These are phyloP conservation scores for Linum tenue DNA, from an alignment of 345 rosid species.

Conservation along the genomic window DNA sequence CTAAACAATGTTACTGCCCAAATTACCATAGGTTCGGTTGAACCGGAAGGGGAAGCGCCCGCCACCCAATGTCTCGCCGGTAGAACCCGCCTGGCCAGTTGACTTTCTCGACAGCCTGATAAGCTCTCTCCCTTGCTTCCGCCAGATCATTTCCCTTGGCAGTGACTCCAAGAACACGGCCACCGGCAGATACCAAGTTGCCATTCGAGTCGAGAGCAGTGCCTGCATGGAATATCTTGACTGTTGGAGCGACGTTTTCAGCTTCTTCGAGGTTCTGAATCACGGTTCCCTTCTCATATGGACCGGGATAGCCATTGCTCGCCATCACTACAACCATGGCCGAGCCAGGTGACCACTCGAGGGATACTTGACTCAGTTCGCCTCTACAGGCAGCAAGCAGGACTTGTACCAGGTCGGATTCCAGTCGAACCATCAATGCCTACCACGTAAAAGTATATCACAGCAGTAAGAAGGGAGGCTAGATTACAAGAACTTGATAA, in stretches of 20 bases:
- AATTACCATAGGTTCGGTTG: background rate
- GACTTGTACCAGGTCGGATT: constrained; percentile 73
- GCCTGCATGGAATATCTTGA: constrained; percentile 73
- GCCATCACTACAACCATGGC: constrained; percentile 98
- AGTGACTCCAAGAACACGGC: constrained; percentile 91
- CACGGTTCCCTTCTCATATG: constrained; percentile 64
- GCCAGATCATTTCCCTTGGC: constrained; percentile 66
- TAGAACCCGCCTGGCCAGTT: constrained; percentile 88
- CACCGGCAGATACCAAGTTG: constrained; percentile 64
- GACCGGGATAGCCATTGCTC: constrained; percentile 80
- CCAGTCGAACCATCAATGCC: constrained; percentile 83
- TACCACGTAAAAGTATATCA: constrained; percentile 11
- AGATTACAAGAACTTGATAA: too few species aligned
- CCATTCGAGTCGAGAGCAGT: constrained; percentile 58
- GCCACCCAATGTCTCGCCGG: constrained; percentile 77
- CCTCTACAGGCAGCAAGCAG: constrained; percentile 83
- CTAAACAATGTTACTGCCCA: too few species aligned
- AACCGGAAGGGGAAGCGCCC: constrained; percentile 42
- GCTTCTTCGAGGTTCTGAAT: constrained; percentile 74
- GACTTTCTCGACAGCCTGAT: constrained; percentile 53
- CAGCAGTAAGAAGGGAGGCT: too few species aligned
- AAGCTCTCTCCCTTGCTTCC: constrained; percentile 72
- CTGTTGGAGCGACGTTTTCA: constrained; percentile 48
- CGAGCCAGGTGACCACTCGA: constrained; percentile 78
- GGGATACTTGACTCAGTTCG: constrained; percentile 44